These are phyloP conservation scores for Xylaria acuta DNA, from an alignment of 495 filamentous ascomycete genomes.

Conservation along the genomic window DNA sequence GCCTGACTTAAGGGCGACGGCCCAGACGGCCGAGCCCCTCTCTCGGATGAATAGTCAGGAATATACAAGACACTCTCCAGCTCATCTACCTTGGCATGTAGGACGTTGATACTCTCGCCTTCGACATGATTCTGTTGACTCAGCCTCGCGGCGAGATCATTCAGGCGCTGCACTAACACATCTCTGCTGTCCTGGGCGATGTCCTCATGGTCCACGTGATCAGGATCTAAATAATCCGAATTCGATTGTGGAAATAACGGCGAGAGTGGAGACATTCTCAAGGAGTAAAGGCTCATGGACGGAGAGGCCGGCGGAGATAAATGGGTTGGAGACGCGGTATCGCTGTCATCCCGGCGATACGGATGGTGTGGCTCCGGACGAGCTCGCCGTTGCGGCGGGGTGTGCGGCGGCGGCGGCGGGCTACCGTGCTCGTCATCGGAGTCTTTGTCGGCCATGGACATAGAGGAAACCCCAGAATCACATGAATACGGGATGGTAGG, in stretches of 20 bases:
- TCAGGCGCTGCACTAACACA: slow-evolving; percentile 56
- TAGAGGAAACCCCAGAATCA: slow-evolving; percentile 13
- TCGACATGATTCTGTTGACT: slow-evolving; percentile 33
- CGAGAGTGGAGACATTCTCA: slow-evolving; percentile 46
- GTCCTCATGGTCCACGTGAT: slow-evolving; percentile 27
- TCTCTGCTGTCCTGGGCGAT: slow-evolving; percentile 53
- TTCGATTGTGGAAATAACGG: slow-evolving; percentile 29
- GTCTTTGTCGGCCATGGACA: slow-evolving; percentile 18
- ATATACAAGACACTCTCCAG: slow-evolving; percentile 45
- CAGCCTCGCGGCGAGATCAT: slow-evolving; percentile 51
- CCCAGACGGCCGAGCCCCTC: background rate
- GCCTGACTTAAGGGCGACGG: background rate
- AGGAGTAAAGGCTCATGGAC: slow-evolving; percentile 42
- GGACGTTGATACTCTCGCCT: slow-evolving; percentile 40
- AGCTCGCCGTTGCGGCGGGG: slow-evolving; percentile 12
- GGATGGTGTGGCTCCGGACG: background rate
- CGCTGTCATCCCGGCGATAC: slow-evolving; percentile 9
- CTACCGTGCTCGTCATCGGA: slow-evolving; percentile 20
- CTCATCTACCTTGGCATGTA: slow-evolving; percentile 54
- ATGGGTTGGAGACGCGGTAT: slow-evolving; percentile 31
- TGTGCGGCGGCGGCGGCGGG: slow-evolving; percentile 4
- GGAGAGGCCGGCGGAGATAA: slow-evolving; percentile 36
- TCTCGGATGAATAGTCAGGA: background rate
- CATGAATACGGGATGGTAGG: slow-evolving; percentile 4
- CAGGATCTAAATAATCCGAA: slow-evolving; percentile 18